Base-by-base conservation (phyloP, 306 rosid genomes). In the Purshia tridentata region DNA sequence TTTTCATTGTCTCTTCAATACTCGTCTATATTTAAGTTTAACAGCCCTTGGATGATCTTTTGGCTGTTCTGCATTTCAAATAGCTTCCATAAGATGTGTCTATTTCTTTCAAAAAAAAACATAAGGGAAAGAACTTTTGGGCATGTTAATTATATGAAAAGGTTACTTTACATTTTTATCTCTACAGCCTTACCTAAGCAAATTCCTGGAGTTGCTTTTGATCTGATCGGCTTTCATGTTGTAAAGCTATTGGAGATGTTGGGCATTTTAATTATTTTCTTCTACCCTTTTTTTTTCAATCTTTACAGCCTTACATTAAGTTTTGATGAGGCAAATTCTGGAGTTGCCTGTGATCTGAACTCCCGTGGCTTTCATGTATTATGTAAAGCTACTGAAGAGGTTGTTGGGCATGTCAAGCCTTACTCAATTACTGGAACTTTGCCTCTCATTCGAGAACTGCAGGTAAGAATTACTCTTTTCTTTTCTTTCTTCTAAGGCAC, bases 321-420 rank as follows among this genome's bases (percentile, higher is more conserved):
- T 79, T 94, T 86, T 63, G 87, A 92, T 16, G 96, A 88, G 80
- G 72, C 91, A 11, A 61, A 5, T 20, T 80, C 98, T 15, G 99
- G 98, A 82, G 91, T 94, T 83, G 98, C 98, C 62, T 94, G 99
- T 67, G 78, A 90, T 86, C 86, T 94, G 65, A 70, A 91, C 56
- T 91, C 98, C 73, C 86, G 65, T 46, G 99, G 99, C 73, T 94
- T 82, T 75, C 86, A 88, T 23, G 93, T 94, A 15, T 82, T 94
- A 79, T 87, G 92, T 79, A 87, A 94, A 80, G 96, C 99, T 63
- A 94, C 99, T n/a, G 89, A 94, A 76, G 96, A 91, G 82, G 87
- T 91, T 42, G 89, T 94, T 81, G 99, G 99, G 55, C 65, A 86
- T 61, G 96, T 89, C 64, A 94, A 91, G 79, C 98, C 99, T 51